A percentile compares a stretch with the other conserved stretches of the same genome.
Evolutionary conservation across 495 filamentous ascomycete species (phyloP).

Genomic region (Coniosporium apollinis): DNA sequence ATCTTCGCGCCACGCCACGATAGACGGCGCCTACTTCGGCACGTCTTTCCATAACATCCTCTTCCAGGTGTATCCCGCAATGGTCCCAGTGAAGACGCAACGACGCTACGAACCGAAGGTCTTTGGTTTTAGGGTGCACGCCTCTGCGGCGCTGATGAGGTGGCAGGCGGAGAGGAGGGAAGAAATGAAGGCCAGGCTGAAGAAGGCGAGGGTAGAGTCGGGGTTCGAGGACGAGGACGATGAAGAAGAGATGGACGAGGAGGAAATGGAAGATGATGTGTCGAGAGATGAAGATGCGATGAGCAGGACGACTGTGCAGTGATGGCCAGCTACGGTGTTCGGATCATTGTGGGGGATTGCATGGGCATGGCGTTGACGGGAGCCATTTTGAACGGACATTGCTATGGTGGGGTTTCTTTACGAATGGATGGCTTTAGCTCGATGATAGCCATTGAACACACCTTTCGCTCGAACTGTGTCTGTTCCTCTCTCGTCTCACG

Average conservation of each 20-base stretch:
- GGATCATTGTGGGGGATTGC: no score
- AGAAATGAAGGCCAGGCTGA: slow-evolving; percentile 55
- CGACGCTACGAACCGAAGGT: slow-evolving; percentile 76
- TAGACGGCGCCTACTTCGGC: slow-evolving; percentile 97
- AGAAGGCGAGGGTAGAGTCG: slow-evolving; percentile 34
- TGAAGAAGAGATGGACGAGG: slow-evolving; percentile 28
- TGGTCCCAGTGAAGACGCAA: slow-evolving; percentile 69
- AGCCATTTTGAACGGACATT: no score
- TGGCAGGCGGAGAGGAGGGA: slow-evolving; percentile 77
- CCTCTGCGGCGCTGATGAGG: slow-evolving; percentile 66
- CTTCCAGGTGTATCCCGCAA: slow-evolving; percentile 89
- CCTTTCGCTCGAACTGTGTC: no score
- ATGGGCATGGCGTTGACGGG: no score
- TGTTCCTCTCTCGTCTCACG: no score
- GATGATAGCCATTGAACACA: no score
- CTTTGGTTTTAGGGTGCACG: slow-evolving; percentile 91
- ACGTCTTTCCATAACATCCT: slow-evolving; percentile 97
- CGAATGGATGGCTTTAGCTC: no score
- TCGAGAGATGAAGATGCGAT: slow-evolving; percentile 17
- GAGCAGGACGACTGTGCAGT: background rate
- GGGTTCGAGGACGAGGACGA: slow-evolving; percentile 41
- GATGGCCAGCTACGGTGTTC: no score
- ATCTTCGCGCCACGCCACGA: slow-evolving; percentile 82
- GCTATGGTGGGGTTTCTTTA: no score
- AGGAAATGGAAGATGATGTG: slow-evolving; percentile 24